A percentile compares a stretch with the other conserved stretches of the same genome.
Evolutionary conservation across 495 filamentous ascomycete genomes (phyloP).

Genomic region (Aspergillus diversus): DNA sequence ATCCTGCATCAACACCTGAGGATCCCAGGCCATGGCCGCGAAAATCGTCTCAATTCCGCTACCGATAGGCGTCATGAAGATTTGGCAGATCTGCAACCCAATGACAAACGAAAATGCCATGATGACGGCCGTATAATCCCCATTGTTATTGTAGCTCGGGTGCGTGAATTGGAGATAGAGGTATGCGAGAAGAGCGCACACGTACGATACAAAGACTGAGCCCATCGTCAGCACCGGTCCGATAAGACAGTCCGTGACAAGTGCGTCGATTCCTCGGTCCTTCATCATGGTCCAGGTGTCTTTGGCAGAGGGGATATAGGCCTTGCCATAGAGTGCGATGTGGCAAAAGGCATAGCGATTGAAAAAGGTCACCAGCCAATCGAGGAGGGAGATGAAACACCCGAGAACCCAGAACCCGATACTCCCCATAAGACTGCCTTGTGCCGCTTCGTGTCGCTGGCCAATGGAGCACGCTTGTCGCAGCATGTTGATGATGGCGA

Average conservation of each 20-base stretch:
- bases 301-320: slow-evolving; percentile 82
- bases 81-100: slow-evolving; percentile 83
- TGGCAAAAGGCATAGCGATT: slow-evolving; percentile 87
- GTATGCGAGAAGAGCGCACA: slow-evolving; percentile 79
- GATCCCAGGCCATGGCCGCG: slow-evolving; percentile 86
- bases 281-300: slow-evolving; percentile 91
- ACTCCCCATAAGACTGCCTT: slow-evolving; percentile 70
- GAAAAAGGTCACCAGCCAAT: slow-evolving; percentile 77
- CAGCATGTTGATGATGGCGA: slow-evolving; percentile 85
- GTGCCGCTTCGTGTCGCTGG: slow-evolving; percentile 60
- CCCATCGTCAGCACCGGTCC: slow-evolving; percentile 90
- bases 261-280: slow-evolving; percentile 85
- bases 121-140: slow-evolving; percentile 73
- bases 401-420: slow-evolving; percentile 72
- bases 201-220: slow-evolving; percentile 78
- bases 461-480: slow-evolving; percentile 77
- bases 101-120: slow-evolving; percentile 85
- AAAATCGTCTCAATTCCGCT: slow-evolving; percentile 77
- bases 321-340: slow-evolving; percentile 88
- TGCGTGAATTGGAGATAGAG: slow-evolving; percentile 80
- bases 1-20: slow-evolving; percentile 78
- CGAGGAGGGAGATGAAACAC: slow-evolving; percentile 75
- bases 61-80: slow-evolving; percentile 78
- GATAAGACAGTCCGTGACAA: slow-evolving; percentile 89
- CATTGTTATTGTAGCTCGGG: slow-evolving; percentile 73